Evolutionary conservation across 2,329 filamentous ascomycete species (phyloP).

Genomic region (Aspergillus floridensis): DNA sequence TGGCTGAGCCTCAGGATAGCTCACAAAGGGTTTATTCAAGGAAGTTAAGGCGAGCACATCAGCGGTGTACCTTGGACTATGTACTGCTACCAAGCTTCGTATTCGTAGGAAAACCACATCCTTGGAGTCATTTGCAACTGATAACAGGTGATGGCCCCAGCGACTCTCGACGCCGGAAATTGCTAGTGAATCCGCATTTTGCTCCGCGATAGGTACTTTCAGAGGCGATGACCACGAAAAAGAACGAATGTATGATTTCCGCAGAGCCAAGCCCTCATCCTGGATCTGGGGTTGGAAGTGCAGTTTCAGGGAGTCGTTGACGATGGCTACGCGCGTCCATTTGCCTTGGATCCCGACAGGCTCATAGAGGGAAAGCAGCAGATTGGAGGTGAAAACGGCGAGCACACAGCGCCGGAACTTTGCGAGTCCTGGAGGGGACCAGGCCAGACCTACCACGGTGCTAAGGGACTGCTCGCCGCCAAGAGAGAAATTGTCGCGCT

Average conservation of each 20-base stretch:
- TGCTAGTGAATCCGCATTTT: not conserved
- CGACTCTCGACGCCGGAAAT: conserved; percentile 22
- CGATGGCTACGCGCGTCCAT: conserved; percentile 54
- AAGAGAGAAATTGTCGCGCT: conserved; percentile 51
- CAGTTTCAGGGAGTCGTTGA: conserved; percentile 49
- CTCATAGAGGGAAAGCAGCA: conserved; percentile 57
- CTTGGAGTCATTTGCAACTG: conserved; percentile 40
- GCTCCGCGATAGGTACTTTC: conserved; percentile 17
- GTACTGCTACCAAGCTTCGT: conserved; percentile 11
- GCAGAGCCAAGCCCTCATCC: conserved; percentile 22
- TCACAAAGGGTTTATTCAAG: conserved; percentile 13
- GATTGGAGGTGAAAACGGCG: conserved; percentile 56
- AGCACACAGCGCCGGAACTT: conserved; percentile 55
- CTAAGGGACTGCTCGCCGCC: conserved; percentile 59
- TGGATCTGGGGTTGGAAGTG: conserved; percentile 35
- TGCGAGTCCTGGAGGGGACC: conserved; percentile 58
- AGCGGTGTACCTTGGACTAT: conserved; percentile 18
- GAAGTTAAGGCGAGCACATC: conserved; percentile 27
- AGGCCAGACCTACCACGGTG: conserved; percentile 50
- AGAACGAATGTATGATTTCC: conserved; percentile 37
- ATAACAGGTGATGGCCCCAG: conserved; percentile 38
- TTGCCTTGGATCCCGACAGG: conserved; percentile 44
- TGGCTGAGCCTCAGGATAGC: conserved; percentile 19
- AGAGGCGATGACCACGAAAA: conserved; percentile 43
- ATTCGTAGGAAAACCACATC: conserved; percentile 35